These are phyloP conservation scores for Pseudozyma tsukubaensis DNA, from an alignment of 1,284 basidiomycete genomes.

Conservation along the genomic window DNA sequence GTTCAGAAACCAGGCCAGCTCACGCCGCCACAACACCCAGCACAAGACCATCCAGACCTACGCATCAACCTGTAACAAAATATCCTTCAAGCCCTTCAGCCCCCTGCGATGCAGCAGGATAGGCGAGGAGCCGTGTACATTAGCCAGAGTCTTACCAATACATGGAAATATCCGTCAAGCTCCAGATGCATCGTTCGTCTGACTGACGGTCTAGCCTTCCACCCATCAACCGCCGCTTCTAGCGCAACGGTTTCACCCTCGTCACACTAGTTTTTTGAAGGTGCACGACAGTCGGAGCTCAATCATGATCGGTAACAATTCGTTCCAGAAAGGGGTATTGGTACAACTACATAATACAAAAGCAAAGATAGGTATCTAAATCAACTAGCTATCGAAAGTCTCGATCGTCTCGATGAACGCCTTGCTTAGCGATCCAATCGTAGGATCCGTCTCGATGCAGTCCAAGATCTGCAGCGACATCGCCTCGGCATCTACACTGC, in stretches of 20 bases:
- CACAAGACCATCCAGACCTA: not conserved
- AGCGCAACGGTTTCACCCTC: not conserved
- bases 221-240: not conserved
- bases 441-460: conserved; percentile 51
- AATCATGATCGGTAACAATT: not conserved
- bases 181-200: not conserved
- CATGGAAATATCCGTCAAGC: not conserved
- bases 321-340: not conserved
- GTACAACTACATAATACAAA: conserved; percentile 14
- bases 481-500: conserved; percentile 45
- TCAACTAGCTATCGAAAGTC: conserved; percentile 41
- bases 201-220: not conserved
- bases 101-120: not conserved
- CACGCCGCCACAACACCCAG: not conserved
- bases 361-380: not conserved
- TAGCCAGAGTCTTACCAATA: conserved; percentile 10
- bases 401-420: conserved; percentile 53
- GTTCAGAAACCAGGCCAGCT: not conserved
- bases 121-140: conserved; percentile 17
- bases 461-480: conserved; percentile 53
- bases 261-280: not conserved
- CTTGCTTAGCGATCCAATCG: conserved; percentile 47
- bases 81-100: not conserved
- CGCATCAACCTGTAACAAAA: conserved; percentile 13
- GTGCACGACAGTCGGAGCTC: not conserved